phyloP scores from a whole-genome alignment of 352 stramenopile species.

The Phytopythium boreale region DNA sequence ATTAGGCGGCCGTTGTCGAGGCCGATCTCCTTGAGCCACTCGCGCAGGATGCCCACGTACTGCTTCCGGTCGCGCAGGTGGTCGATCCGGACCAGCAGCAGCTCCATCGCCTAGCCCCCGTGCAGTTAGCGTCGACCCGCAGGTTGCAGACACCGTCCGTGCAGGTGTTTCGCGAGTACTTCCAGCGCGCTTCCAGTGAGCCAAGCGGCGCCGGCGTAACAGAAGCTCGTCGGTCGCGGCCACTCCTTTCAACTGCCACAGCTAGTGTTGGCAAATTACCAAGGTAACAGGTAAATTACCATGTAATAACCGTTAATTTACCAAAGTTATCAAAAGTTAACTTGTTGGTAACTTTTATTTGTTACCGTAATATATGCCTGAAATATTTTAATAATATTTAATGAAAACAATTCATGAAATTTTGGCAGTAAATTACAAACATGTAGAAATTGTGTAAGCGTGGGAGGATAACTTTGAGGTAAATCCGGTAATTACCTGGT shows the following conservation, averaged over 20 bases:
- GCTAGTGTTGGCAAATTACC: too few species aligned
- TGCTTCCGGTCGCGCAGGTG: conserved; percentile 51
- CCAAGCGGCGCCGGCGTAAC: not conserved
- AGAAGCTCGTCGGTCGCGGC: not conserved
- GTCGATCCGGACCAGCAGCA: conserved; percentile 69
- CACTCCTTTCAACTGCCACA: not conserved
- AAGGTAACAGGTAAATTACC: too few species aligned
- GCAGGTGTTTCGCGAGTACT: not conserved
- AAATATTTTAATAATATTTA: too few species aligned
- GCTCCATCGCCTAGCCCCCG: conserved; percentile 25
- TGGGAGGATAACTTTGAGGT: too few species aligned
- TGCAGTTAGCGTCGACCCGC: not conserved
- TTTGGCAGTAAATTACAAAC: too few species aligned
- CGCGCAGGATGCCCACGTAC: conserved; percentile 57
- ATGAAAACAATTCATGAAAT: too few species aligned
- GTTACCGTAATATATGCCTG: too few species aligned
- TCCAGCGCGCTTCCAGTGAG: not conserved
- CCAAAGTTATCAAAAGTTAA: too few species aligned
- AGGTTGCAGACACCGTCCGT: not conserved
- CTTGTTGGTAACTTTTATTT: too few species aligned
- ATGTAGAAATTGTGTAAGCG: too few species aligned
- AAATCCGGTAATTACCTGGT: too few species aligned
- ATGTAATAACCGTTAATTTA: too few species aligned
- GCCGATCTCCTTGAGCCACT: conserved; percentile 52
- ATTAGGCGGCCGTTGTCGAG: conserved; percentile 57